Conservation (phyloP, 2,329 filamentous ascomycete species). For the Penicillium palitans region DNA sequence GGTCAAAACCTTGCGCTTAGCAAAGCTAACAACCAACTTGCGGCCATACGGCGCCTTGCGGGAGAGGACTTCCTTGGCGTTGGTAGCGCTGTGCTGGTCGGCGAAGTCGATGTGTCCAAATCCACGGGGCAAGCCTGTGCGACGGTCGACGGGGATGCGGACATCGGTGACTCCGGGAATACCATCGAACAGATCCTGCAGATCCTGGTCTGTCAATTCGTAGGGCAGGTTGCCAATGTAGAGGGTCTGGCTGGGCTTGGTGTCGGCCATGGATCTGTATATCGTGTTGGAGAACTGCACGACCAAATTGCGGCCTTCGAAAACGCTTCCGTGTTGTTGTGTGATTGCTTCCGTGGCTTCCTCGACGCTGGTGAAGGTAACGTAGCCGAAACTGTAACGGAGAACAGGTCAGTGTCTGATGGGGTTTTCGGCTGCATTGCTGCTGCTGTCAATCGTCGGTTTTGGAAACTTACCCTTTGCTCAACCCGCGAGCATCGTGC, state of each 20-base stretch:
- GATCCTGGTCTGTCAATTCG: slow-evolving; percentile 78
- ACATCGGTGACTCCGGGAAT: slow-evolving; percentile 72
- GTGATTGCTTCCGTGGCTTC: slow-evolving; percentile 58
- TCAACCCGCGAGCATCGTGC: slow-evolving; percentile 62
- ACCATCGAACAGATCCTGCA: slow-evolving; percentile 73
- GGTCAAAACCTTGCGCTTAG: slow-evolving; percentile 33
- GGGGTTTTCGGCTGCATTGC: neutral
- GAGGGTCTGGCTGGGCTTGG: slow-evolving; percentile 61
- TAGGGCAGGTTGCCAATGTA: slow-evolving; percentile 87
- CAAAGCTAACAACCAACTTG: slow-evolving; percentile 63
- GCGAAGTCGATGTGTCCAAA: slow-evolving; percentile 83
- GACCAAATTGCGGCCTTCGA: slow-evolving; percentile 64
- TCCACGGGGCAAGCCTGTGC: slow-evolving; percentile 76
- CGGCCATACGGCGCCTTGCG: slow-evolving; percentile 65
- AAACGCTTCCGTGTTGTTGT: slow-evolving; percentile 59
- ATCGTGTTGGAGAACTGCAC: slow-evolving; percentile 57
- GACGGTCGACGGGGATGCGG: slow-evolving; percentile 77
- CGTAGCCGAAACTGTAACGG: slow-evolving; percentile 61
- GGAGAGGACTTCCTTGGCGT: slow-evolving; percentile 58
- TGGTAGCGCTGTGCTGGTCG: slow-evolving; percentile 64
- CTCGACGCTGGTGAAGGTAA: slow-evolving; percentile 58
- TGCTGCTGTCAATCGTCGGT: neutral
- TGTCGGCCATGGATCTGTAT: slow-evolving; percentile 18
- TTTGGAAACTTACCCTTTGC: slow-evolving; percentile 62
- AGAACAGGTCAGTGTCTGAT: neutral